Evolutionary conservation across 495 filamentous ascomycete genomes (phyloP).

Genomic region (Platismatia glauca): DNA sequence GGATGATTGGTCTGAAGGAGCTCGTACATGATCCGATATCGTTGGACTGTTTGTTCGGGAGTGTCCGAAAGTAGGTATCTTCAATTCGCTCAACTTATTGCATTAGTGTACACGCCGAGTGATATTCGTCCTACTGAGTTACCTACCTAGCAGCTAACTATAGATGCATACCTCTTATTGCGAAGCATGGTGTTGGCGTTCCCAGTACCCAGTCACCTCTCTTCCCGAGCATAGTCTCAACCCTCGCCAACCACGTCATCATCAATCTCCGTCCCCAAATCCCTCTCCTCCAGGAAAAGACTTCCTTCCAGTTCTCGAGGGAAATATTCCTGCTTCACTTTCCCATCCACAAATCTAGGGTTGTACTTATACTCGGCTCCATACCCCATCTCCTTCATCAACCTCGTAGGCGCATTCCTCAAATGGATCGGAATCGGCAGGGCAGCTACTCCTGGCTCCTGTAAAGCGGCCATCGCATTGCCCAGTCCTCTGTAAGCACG

Average conservation of each 20-base stretch:
- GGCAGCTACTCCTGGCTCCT: constrained; percentile 69
- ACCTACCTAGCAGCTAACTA: no score
- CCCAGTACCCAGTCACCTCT: neutral
- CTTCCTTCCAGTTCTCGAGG: constrained; percentile 61
- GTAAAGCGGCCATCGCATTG: constrained; percentile 63
- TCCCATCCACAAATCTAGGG: constrained; percentile 77
- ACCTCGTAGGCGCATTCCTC: constrained; percentile 77
- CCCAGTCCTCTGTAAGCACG: constrained; percentile 75
- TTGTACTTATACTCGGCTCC: constrained; percentile 95
- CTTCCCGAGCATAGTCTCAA: neutral
- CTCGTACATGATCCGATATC: no score
- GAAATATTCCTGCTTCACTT: constrained; percentile 81
- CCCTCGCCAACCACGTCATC: constrained; percentile 34
- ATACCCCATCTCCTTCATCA: constrained; percentile 82
- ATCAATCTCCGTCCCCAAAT: constrained; percentile 74
- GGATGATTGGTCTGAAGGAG: no score
- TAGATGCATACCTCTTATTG: no score
- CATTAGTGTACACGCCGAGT: no score
- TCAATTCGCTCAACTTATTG: no score
- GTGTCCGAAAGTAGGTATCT: no score
- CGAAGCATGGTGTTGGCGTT: no score
- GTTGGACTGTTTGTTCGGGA: no score
- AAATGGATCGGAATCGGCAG: constrained; percentile 80
- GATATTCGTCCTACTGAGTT: no score
- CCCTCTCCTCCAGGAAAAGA: constrained; percentile 69